A percentile compares a stretch with the other conserved stretches of the same genome.
Evolutionary conservation across 768 basidiomycete genomes (phyloP).

Genomic region (Cubamyces lactineus): DNA sequence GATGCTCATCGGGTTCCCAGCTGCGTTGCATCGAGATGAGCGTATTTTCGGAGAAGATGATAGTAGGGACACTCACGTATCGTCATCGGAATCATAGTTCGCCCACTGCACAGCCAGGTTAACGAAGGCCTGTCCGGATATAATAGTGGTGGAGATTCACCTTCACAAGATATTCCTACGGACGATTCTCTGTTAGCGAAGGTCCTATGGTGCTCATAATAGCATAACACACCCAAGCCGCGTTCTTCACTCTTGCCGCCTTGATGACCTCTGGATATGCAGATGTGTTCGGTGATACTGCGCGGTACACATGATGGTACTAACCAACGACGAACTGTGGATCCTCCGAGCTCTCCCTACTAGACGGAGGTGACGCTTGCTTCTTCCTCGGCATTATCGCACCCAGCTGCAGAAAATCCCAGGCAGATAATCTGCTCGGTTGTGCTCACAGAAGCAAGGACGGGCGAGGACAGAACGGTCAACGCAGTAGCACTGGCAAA

Average conservation of each 20-base stretch:
- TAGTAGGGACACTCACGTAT: conserved; percentile 49
- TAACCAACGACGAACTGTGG: conserved; percentile 25
- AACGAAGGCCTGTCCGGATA: too few species aligned
- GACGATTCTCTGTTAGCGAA: background rate
- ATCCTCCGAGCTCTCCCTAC: conserved; percentile 11
- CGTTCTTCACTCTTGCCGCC: conserved; percentile 54
- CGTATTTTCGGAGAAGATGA: too few species aligned
- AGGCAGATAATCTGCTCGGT: too few species aligned
- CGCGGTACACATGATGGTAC: background rate
- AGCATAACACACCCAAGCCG: conserved; percentile 53
- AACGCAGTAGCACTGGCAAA: too few species aligned
- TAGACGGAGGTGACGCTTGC: background rate
- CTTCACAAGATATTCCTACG: conserved; percentile 71
- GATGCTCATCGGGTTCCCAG: conserved; percentile 71
- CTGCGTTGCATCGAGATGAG: conserved; percentile 39
- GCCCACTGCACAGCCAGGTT: conserved; percentile 56
- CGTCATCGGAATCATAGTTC: conserved; percentile 56
- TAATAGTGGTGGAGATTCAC: conserved; percentile 37
- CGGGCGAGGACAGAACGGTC: background rate
- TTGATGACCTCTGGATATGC: conserved; percentile 54
- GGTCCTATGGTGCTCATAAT: background rate
- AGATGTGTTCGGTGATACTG: too few species aligned
- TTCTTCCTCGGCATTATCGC: conserved; percentile 18
- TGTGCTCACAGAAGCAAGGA: too few species aligned
- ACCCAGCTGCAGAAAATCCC: background rate